phyloP scores from a whole-genome alignment of 192 early-diverging fungal genomes.

The Linnemannia schmuckeri region DNA sequence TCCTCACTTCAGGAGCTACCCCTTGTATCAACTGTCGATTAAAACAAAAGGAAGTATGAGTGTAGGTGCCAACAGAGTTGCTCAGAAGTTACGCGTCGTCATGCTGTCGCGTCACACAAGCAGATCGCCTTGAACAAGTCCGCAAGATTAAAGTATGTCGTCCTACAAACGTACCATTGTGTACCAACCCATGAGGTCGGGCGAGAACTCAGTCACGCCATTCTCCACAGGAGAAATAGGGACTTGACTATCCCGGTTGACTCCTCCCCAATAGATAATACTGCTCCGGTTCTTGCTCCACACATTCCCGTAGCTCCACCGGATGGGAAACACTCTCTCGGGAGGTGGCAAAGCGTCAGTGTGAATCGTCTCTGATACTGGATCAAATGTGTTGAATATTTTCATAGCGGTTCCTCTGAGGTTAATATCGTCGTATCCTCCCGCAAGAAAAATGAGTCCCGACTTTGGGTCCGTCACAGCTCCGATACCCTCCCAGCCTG shows the following conservation, averaged over 20 bases:
- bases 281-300: neutral
- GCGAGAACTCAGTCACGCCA: neutral
- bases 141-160: neutral
- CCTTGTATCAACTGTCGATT: neutral
- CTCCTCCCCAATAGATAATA: constrained; percentile 8
- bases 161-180: neutral
- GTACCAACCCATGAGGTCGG: neutral
- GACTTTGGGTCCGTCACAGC: neutral
- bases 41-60: neutral
- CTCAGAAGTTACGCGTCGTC: neutral
- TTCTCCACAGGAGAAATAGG: neutral
- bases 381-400: neutral
- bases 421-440: neutral
- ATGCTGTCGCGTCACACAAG: too few relatives aligned
- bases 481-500: neutral
- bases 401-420: neutral
- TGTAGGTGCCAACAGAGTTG: too few relatives aligned
- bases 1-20: neutral
- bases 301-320: neutral
- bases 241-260: neutral
- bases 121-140: neutral
- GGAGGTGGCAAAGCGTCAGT: neutral
- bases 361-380: neutral
- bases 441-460: neutral
- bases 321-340: neutral